Percentiles rank a stretch among this genome's conserved stretches.
Conservation (phyloP, 164 flowering plant genomes). For the Aristolochia fimbriata region DNA sequence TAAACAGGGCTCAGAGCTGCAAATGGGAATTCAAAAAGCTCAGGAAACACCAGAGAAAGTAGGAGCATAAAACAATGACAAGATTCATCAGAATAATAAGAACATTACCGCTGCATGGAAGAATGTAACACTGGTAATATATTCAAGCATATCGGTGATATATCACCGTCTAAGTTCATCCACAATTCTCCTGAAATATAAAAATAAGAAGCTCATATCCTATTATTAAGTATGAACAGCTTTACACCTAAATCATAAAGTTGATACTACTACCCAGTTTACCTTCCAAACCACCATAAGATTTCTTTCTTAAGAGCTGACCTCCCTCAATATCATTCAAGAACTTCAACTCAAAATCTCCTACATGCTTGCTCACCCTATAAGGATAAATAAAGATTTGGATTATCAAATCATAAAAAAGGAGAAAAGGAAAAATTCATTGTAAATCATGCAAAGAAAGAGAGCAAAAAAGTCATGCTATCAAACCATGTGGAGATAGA, state of each 20-base stretch:
- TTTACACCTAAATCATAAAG: not conserved
- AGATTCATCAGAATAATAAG: conserved; percentile 4
- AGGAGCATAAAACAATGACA: not conserved
- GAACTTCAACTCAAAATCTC: conserved; percentile 65
- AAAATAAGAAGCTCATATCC: conserved; percentile 7
- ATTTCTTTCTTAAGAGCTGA: conserved; percentile 23
- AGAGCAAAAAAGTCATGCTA: too few relatives aligned
- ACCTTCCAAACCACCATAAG: conserved; percentile 61
- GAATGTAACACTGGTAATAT: conserved; percentile 57
- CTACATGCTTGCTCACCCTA: conserved; percentile 70
- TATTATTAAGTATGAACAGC: not conserved
- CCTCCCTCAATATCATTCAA: conserved; percentile 71
- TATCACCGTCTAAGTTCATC: conserved; percentile 87
- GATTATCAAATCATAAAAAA: not conserved
- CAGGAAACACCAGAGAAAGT: conserved; percentile 2
- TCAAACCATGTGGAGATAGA: too few relatives aligned
- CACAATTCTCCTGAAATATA: conserved; percentile 58
- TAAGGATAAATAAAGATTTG: conserved; percentile 3
- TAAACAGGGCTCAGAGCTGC: conserved; percentile 47
- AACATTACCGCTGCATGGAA: conserved; percentile 30
- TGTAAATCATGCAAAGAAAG: too few relatives aligned
- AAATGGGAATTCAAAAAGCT: conserved; percentile 6
- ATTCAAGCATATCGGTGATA: conserved; percentile 78
- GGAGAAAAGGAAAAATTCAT: too few relatives aligned
- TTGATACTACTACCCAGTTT: not conserved